Percentiles rank a stretch among this genome's conserved stretches.
Conservation (phyloP, 371 early-diverging fungal genomes). For the Fennellomyces sp. region DNA sequence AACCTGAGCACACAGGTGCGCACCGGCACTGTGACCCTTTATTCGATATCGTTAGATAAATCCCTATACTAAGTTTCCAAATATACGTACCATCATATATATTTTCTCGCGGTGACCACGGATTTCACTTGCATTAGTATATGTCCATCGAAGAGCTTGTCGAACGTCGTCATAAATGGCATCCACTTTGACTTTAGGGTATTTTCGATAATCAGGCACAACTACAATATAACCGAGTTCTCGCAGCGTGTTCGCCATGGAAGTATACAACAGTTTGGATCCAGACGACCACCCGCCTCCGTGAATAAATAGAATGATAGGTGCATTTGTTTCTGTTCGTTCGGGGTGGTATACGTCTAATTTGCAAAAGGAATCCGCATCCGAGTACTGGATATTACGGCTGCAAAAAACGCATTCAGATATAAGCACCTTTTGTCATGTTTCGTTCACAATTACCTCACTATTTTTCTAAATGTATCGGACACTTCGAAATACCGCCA, state of each 20-base stretch:
- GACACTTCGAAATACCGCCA: conserved; percentile 45
- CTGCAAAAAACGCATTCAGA: conserved; percentile 12
- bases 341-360: conserved; percentile 46
- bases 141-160: conserved; percentile 64
- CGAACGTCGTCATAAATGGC: conserved; percentile 70
- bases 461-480: conserved; percentile 33
- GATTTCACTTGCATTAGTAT: conserved; percentile 44
- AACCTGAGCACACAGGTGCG: conserved; percentile 46
- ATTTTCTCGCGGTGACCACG: conserved; percentile 58
- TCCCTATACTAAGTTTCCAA: background rate
- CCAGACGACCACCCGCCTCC: conserved; percentile 79
- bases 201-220: conserved; percentile 76
- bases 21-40: conserved; percentile 64
- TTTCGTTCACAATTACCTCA: conserved; percentile 34
- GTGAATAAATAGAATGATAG: conserved; percentile 75
- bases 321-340: conserved; percentile 18
- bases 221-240: conserved; percentile 72
- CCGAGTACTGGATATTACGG: conserved; percentile 35
- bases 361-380: conserved; percentile 13
- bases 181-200: conserved; percentile 59
- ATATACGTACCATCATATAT: conserved; percentile 55
- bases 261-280: conserved; percentile 59
- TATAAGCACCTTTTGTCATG: background rate
- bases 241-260: conserved; percentile 66
- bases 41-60: background rate